Base-by-base conservation (phyloP, 2,329 filamentous ascomycete genomes). In the Bisporella sp. region DNA sequence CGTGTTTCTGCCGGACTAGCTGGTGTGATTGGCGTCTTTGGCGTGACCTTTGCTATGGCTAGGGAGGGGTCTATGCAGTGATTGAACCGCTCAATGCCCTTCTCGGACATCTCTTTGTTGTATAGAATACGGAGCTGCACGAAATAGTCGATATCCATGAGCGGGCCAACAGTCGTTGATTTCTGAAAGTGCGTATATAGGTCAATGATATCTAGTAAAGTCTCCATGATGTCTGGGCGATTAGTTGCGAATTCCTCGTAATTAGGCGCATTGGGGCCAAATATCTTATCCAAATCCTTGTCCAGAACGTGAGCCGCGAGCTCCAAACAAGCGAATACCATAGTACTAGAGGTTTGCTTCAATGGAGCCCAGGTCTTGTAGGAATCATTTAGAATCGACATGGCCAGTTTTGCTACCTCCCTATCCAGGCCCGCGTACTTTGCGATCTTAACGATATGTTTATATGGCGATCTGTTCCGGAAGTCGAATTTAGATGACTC, bases 401-500 rank as follows among this genome's bases (percentile, higher is more conserved):
- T 96, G 0, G 89, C 88, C 0, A 82, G 77, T 12, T 75, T 74
- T 31, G 83, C 80, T 53, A 90, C 79, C 7, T 75, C 70, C 48
- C 73, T 76, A 5, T 77, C 73, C 21, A 66, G 59, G 69, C 56
- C 54, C 5, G 56, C 54, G 12, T 56, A 54, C 71, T 62, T 84
- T 80, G 46, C 76, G 30, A 96, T 76, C 70, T 97, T 97, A 58
- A 89, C 77, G 41, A 97, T 73, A 28, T 89, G 76, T 56, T 90
- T 88, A 60, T 96, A 89, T 1, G 92, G 90, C 62, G 95, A 87
- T 37, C 90, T 84, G 51, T 84, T 91, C 35, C 91, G 83, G 64
- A 97, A 97, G 68, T 99, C 92, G 68, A 99, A 99, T 55, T 87
- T 85, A 31, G 91, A 86, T 2, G 89, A 86, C 69, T 99, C 93